phyloP scores from a whole-genome alignment of 768 basidiomycete species.

The Cystobasidium ongulense region DNA sequence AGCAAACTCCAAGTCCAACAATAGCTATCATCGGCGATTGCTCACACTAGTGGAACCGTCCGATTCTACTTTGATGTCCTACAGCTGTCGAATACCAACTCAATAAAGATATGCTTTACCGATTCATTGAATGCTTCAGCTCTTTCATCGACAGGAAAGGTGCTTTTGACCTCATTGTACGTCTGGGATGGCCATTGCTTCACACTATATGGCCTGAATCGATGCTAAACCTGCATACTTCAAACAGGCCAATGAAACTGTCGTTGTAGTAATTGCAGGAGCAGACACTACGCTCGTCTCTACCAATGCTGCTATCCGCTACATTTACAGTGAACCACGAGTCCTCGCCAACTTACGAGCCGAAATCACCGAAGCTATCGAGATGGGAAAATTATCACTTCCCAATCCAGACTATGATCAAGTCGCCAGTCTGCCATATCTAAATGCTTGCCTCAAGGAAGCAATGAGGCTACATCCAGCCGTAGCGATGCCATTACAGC shows the following conservation, averaged over 20 bases:
- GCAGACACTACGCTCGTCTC: background rate
- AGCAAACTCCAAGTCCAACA: background rate
- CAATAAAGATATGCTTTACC: slow-evolving; percentile 3
- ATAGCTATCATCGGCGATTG: too few relatives aligned
- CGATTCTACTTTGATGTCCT: background rate
- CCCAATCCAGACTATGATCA: background rate
- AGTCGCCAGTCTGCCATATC: background rate
- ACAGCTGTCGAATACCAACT: background rate
- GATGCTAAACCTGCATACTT: too few relatives aligned
- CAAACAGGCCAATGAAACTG: background rate
- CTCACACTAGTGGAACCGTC: too few relatives aligned
- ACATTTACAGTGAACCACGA: background rate
- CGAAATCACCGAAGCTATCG: background rate
- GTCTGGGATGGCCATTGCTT: too few relatives aligned
- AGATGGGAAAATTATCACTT: background rate
- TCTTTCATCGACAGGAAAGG: background rate
- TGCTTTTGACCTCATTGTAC: background rate
- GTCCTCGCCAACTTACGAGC: background rate
- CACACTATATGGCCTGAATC: too few relatives aligned
- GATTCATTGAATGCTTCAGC: background rate
- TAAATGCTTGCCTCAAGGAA: slow-evolving; percentile 37
- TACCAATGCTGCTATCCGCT: background rate
- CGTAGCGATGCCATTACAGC: slow-evolving; percentile 30
- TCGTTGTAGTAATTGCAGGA: background rate
- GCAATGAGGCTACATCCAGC: slow-evolving; percentile 36